phyloP scores from a whole-genome alignment of 179 eudicot species.

The Drosera spatulata region DNA sequence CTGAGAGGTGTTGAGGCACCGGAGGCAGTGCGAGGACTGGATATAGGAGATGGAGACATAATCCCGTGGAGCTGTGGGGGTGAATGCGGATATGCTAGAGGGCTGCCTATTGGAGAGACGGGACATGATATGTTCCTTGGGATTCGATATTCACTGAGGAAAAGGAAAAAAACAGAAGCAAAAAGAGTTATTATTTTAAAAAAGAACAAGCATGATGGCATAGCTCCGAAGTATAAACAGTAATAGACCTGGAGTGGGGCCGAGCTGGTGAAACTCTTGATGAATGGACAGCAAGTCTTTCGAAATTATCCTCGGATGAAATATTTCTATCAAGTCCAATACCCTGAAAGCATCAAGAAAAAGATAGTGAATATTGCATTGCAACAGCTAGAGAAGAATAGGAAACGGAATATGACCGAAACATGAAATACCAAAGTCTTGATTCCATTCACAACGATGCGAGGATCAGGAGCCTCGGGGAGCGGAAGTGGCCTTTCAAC shows the following conservation, averaged over 20 bases:
- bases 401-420: not conserved
- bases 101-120: constrained; percentile 89
- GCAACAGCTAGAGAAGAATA: too few relatives aligned
- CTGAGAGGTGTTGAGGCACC: constrained; percentile 88
- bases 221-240: not conserved
- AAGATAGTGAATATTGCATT: too few relatives aligned
- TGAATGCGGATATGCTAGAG: constrained; percentile 58
- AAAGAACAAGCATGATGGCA: not conserved
- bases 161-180: too few relatives aligned
- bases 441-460: constrained; percentile 29
- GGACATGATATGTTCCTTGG: constrained; percentile 80
- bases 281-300: constrained; percentile 66
- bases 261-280: constrained; percentile 64
- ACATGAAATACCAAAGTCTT: constrained; percentile 24
- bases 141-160: constrained; percentile 45
- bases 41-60: constrained; percentile 80
- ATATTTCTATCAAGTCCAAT: constrained; percentile 38
- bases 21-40: constrained; percentile 69
- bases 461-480: constrained; percentile 41
- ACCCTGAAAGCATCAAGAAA: constrained; percentile 35
- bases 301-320: constrained; percentile 39
- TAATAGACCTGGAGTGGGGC: constrained; percentile 46
- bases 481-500: constrained; percentile 44
- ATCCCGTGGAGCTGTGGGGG: constrained; percentile 67
- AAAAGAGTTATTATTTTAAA: too few relatives aligned